Evolutionary conservation across 2,329 filamentous ascomycete genomes (phyloP), one percentile per base, ranked within the genome.

Genomic region (Rhexocercosporidium sp.): DNA sequence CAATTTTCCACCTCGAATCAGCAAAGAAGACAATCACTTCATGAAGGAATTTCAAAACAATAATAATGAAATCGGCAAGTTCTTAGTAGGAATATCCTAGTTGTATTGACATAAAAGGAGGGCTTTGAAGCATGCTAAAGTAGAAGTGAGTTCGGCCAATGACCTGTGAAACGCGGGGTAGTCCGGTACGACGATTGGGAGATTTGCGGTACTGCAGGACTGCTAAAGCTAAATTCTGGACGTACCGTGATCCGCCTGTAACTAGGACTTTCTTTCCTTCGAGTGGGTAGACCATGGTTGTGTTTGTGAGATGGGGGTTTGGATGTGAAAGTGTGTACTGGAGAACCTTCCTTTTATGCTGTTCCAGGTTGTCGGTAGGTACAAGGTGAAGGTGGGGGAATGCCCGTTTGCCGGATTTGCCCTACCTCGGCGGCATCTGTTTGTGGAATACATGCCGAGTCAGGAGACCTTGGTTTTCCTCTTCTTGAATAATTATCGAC

Each of bases 191-290:
- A n/a, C n/a, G n/a, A n/a, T n/a, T n/a, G n/a, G n/a, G n/a, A n/a
- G n/a, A n/a, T n/a, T n/a, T n/a, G n/a, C n/a, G n/a, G n/a, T n/a
- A 29, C n/a, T 22, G 29, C 22, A 20, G 27, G 22, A 2, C 54
- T 11, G 34, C 34, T 2, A 39, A 57, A 57, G 53, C 53, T 6
- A 46, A 62, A 53, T 62, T n/a, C 4, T 22, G 41, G 47, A 74
- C 81, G 70, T 79, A 90, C 88, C 87, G 82, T 54, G 87, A 89
- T 56, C 86, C 88, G 53, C 86, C 89, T 0, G 88, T 91, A 25
- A 92, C 81, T 18, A 91, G 82, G 31, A 90, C 85, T 72, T 89
- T 90, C 39, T 86, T 82, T 63, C 82, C 83, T 70, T 85, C 84
- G 53, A 91, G 81, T n/a, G 82, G 79, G 78, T 90, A 90, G 1